A percentile compares a stretch with the other conserved stretches of the same genome.
These are phyloP conservation scores for Acanthamoeba triangularis DNA, from an alignment of 208 protist genomes.

Conservation along the genomic window DNA sequence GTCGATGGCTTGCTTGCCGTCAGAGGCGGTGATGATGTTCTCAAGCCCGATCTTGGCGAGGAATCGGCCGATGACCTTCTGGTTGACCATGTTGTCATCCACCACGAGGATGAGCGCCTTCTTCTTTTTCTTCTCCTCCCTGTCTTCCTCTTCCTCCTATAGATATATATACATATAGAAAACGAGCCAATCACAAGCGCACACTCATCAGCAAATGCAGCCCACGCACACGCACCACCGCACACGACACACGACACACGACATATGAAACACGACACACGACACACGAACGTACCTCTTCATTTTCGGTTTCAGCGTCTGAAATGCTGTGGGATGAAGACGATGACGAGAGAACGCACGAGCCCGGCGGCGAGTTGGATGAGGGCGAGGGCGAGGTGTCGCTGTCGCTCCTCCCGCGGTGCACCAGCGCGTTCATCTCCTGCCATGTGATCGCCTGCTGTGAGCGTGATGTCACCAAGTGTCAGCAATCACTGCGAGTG, in stretches of 20 bases:
- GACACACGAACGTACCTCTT: not conserved
- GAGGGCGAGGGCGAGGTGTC: constrained; percentile 25
- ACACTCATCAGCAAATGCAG: not conserved
- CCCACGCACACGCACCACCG: too few relatives aligned
- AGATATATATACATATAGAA: too few relatives aligned
- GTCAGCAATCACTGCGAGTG: not conserved
- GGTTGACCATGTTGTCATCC: constrained; percentile 67
- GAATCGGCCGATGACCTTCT: constrained; percentile 64
- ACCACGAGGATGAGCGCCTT: constrained; percentile 69
- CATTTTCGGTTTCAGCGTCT: constrained; percentile 11
- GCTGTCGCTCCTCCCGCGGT: constrained; percentile 46
- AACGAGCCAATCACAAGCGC: not conserved
- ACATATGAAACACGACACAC: too few relatives aligned
- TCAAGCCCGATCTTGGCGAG: constrained; percentile 59
- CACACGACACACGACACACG: not conserved
- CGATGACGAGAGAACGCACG: constrained; percentile 19
- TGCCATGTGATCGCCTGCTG: constrained; percentile 5
- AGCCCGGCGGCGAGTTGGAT: constrained; percentile 24
- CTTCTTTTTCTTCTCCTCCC: constrained; percentile 54
- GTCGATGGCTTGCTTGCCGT: constrained; percentile 67
- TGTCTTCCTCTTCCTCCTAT: constrained; percentile 35
- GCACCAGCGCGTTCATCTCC: not conserved
- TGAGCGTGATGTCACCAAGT: not conserved
- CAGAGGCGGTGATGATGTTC: constrained; percentile 59
- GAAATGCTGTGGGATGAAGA: constrained; percentile 12